Evolutionary conservation across 2,329 filamentous ascomycete genomes (phyloP), one percentile per base, ranked within the genome.

Genomic region (Allantophomopsis lycopodina): DNA sequence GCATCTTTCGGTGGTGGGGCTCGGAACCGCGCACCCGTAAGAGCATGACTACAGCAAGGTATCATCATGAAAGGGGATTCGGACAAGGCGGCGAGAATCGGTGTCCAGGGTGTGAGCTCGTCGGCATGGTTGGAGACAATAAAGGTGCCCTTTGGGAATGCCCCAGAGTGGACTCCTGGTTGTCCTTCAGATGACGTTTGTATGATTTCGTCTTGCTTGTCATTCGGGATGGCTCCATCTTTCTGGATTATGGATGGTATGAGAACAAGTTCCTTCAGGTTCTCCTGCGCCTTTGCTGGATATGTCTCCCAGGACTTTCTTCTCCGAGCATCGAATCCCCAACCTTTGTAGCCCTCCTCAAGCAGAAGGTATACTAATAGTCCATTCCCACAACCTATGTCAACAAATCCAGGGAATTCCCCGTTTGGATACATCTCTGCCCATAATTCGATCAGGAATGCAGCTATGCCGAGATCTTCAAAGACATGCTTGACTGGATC

Each of bases 111-210:
- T 0, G 91, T 98, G 12, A 98, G 71, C 61, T 98, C 88, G 55
- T 98, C 91, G 10, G 89, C 89, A 57, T 98, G 91, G 55, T 98
- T 98, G 37, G 87, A 94, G 46, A 98, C 82, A 51, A 98, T 86
- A 59, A 98, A 98, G 0, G 86, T 93, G 20, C 76, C 76, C 13
- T 59, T 56, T 0, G 75, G 68, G 52, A 96, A 94, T 8, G 67
- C 53, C 30, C 89, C 91, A 45, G 65, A 55, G 48, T 73, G 69
- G 44, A 60, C 58, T 66, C 58, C 50, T 53, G 41, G 37, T 38
- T 47, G 39, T 38, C 35, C 2, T 23, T 36, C 18, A 16, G 15
- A 38, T 41, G 7, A 16, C 4, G 2, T 11, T 38, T 38, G 40
- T n/a, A 12, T 5, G 7, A 28, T 23, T 20, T 21, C 5, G 11